phyloP scores from a whole-genome alignment of 495 filamentous ascomycete genomes.

The Hypoxylon perforatum region DNA sequence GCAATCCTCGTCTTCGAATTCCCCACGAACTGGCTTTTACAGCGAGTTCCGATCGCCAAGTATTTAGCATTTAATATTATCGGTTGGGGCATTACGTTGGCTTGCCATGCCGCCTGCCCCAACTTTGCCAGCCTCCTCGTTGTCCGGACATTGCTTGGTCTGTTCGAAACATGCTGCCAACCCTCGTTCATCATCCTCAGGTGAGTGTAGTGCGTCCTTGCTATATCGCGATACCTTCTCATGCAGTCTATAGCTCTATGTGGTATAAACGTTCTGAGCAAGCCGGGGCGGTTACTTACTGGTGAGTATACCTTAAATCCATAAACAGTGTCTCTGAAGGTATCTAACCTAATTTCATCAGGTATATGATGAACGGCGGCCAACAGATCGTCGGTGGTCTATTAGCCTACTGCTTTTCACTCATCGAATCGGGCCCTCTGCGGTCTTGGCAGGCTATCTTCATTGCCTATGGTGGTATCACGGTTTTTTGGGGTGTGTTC shows the following conservation, averaged over 20 bases:
- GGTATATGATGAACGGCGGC: slow-evolving; percentile 76
- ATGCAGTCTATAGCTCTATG: too few relatives aligned
- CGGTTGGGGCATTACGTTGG: slow-evolving; percentile 68
- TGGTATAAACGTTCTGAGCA: slow-evolving; percentile 79
- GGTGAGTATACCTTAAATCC: too few relatives aligned
- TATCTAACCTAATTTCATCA: too few relatives aligned
- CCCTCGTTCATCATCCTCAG: slow-evolving; percentile 70
- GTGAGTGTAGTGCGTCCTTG: too few relatives aligned
- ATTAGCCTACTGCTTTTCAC: slow-evolving; percentile 66
- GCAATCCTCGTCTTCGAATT: slow-evolving; percentile 64
- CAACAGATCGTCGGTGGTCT: slow-evolving; percentile 67
- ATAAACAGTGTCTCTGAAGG: too few relatives aligned
- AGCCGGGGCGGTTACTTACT: slow-evolving; percentile 71
- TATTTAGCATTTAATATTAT: slow-evolving; percentile 71
- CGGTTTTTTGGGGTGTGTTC: slow-evolving; percentile 65
- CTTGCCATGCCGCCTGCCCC: slow-evolving; percentile 67
- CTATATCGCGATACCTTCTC: too few relatives aligned
- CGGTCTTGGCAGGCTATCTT: slow-evolving; percentile 65
- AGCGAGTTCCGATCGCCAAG: slow-evolving; percentile 62
- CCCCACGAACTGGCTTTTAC: too few relatives aligned
- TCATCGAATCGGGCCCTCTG: slow-evolving; percentile 57
- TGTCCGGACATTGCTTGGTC: slow-evolving; percentile 71
- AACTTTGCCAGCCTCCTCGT: slow-evolving; percentile 66
- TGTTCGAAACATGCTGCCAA: slow-evolving; percentile 75
- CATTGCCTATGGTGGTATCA: slow-evolving; percentile 64